A percentile compares a stretch with the other conserved stretches of the same genome.
Conservation (phyloP, 768 basidiomycete genomes). For the Pseudohyphozyma bogoriensis region DNA sequence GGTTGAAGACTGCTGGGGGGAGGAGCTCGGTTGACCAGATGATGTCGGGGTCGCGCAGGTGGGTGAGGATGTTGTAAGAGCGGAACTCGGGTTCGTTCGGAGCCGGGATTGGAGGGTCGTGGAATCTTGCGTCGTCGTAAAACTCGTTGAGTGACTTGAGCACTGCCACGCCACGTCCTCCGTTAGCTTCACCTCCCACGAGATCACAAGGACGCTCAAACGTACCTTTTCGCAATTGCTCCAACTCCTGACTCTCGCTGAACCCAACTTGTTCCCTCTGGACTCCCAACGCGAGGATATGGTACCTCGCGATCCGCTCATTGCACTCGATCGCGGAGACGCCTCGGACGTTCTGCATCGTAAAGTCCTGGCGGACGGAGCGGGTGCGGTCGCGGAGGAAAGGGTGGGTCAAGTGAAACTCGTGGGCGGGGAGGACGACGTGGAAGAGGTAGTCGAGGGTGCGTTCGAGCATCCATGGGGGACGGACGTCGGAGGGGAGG, state of each 20-base stretch:
- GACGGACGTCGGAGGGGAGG: slow-evolving; percentile 81
- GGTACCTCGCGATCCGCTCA: slow-evolving; percentile 86
- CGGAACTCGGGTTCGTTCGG: slow-evolving; percentile 91
- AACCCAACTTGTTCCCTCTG: slow-evolving; percentile 50
- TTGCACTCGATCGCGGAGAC: slow-evolving; percentile 74
- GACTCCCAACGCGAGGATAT: slow-evolving; percentile 67
- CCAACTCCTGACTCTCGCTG: slow-evolving; percentile 63
- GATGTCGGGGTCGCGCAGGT: slow-evolving; percentile 60
- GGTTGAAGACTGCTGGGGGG: slow-evolving; percentile 51
- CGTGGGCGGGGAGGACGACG: slow-evolving; percentile 54
- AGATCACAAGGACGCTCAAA: slow-evolving; percentile 15
- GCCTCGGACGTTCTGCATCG: slow-evolving; percentile 76
- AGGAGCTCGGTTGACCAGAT: slow-evolving; percentile 34
- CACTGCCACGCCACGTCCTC: slow-evolving; percentile 47
- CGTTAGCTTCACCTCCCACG: neutral
- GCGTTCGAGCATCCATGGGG: slow-evolving; percentile 71
- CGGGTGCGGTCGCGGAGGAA: slow-evolving; percentile 91
- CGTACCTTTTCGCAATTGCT: slow-evolving; percentile 85
- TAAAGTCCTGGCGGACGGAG: slow-evolving; percentile 83
- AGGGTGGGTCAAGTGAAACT: slow-evolving; percentile 58
- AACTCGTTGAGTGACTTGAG: slow-evolving; percentile 86
- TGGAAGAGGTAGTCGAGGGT: slow-evolving; percentile 91
- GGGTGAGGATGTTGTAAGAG: slow-evolving; percentile 83
- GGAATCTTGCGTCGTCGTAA: slow-evolving; percentile 62
- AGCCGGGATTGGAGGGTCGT: slow-evolving; percentile 44